Conservation (phyloP, 441 rosid genomes). For the Populus trichocarpa region DNA sequence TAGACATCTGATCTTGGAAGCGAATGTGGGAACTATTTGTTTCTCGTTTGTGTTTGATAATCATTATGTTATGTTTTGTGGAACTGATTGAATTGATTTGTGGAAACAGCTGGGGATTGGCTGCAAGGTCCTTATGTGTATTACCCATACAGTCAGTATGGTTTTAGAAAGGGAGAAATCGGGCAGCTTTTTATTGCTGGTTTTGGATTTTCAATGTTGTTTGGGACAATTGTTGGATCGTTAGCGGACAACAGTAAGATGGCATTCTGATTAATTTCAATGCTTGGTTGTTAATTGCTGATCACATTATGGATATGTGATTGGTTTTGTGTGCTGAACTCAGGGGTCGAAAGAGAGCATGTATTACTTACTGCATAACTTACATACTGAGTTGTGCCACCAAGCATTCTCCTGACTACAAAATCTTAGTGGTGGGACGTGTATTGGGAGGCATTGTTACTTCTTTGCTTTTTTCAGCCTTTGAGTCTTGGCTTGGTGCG, state of each 20-base stretch:
- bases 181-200: slow-evolving; percentile 99
- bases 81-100: slow-evolving; percentile 12
- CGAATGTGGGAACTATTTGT: background rate
- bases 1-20: too few relatives aligned
- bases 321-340: slow-evolving; percentile 4
- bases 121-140: slow-evolving; percentile 98
- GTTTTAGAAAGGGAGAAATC: slow-evolving; percentile 83
- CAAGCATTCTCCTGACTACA: slow-evolving; percentile 93
- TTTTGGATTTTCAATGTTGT: slow-evolving; percentile 96
- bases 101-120: slow-evolving; percentile 91
- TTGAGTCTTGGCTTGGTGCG: slow-evolving; percentile 98
- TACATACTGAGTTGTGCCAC: slow-evolving; percentile 91
- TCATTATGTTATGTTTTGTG: background rate
- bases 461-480: slow-evolving; percentile 88
- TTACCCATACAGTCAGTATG: slow-evolving; percentile 78
- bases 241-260: slow-evolving; percentile 94
- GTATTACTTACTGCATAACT: slow-evolving; percentile 80
- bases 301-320: background rate
- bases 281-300: slow-evolving; percentile 3
- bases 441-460: slow-evolving; percentile 95
- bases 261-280: slow-evolving; percentile 3
- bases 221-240: slow-evolving; percentile 96
- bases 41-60: background rate
- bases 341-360: slow-evolving; percentile 97
- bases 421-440: slow-evolving; percentile 85